Evolutionary conservation across 2,329 filamentous ascomycete species (phyloP), one percentile per base, ranked within the genome.

Genomic region (Penicillium sp.): DNA sequence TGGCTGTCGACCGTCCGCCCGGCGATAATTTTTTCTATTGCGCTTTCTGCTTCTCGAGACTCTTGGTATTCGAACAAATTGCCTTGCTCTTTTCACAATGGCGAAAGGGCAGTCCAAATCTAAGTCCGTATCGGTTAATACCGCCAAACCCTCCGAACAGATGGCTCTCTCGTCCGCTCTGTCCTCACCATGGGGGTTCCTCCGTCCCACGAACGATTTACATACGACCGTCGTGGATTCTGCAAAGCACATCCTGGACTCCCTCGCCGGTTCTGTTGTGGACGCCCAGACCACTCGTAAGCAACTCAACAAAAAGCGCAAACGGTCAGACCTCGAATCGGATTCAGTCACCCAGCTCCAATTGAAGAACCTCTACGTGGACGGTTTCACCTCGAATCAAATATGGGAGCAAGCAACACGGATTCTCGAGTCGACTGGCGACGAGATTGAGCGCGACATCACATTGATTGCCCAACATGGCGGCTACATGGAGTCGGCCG

Each of bases 361-460:
- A 67, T 79, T 96, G 67, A 87, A 89, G 67, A 92, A 90, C 74
- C 79, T 99, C 16, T 90, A 97, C 71, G 80, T 91, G 7, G 86
- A 96, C 56, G 94, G 93, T 0, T 96, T 97, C 66, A 90, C 89
- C 66, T 87, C 90, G 11, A 85, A 87, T 21, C 93, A 97, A 75
- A 87, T 99, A 43, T 99, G 93, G 90, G 91, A 97, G 74, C 94
- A 99, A 77, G 89, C 91, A 9, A 88, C 87, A 69, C 86, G 90
- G 66, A 91, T 97, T 21, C 87, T 97, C 56, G 82, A 89, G 60
- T 84, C 86, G 46, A 76, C 87, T 7, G 78, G 78, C 43, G 73
- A 78, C 19, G 81, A 87, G 67, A 78, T 84, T 3, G 80, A 84
- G 65, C 75, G 66, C 70, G 64, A 79, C 72, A 34, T 72, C 81